Percentiles rank a stretch among this genome's conserved stretches.
These are phyloP conservation scores for Aspergillus tamarii DNA, from an alignment of 2,329 filamentous ascomycete species.

Conservation along the genomic window DNA sequence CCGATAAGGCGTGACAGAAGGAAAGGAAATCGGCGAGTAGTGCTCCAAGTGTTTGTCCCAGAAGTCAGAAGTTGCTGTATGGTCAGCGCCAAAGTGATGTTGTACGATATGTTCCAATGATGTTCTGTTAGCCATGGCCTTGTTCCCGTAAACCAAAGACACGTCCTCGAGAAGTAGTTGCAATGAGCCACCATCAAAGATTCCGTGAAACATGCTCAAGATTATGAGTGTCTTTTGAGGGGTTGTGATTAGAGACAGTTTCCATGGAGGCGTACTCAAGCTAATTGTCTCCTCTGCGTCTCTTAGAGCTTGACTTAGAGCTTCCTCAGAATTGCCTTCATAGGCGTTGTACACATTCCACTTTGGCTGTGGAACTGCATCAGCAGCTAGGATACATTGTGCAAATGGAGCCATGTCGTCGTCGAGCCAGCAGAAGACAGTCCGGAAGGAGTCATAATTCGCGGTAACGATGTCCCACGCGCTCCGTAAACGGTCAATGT, in stretches of 20 bases:
- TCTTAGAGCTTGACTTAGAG: slow-evolving; percentile 22
- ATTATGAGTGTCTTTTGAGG: slow-evolving; percentile 20
- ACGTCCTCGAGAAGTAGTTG: slow-evolving; percentile 40
- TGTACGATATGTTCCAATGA: slow-evolving; percentile 30
- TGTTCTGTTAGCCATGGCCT: slow-evolving; percentile 18
- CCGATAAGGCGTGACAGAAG: slow-evolving; percentile 27
- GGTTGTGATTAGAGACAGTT: slow-evolving; percentile 25
- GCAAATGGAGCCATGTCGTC: slow-evolving; percentile 41
- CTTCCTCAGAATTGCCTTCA: slow-evolving; percentile 15
- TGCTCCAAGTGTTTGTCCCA: slow-evolving; percentile 26
- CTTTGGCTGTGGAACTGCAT: slow-evolving; percentile 14
- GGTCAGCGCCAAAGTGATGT: slow-evolving; percentile 29
- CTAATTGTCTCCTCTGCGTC: slow-evolving; percentile 25
- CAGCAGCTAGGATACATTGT: slow-evolving; percentile 32
- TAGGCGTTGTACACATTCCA: slow-evolving; percentile 22
- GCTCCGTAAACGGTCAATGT: slow-evolving; percentile 24
- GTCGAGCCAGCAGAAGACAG: slow-evolving; percentile 36
- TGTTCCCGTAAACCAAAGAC: slow-evolving; percentile 22
- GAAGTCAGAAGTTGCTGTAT: slow-evolving; percentile 22
- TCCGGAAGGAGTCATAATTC: slow-evolving; percentile 37
- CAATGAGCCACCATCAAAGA: slow-evolving; percentile 42
- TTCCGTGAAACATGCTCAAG: slow-evolving; percentile 42
- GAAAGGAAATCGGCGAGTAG: slow-evolving; percentile 26
- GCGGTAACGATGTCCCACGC: slow-evolving; percentile 30
- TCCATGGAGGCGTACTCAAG: slow-evolving; percentile 26